Conservation (phyloP, 1,139 yeast genomes). For the Nakaseomyces bracarensis region DNA sequence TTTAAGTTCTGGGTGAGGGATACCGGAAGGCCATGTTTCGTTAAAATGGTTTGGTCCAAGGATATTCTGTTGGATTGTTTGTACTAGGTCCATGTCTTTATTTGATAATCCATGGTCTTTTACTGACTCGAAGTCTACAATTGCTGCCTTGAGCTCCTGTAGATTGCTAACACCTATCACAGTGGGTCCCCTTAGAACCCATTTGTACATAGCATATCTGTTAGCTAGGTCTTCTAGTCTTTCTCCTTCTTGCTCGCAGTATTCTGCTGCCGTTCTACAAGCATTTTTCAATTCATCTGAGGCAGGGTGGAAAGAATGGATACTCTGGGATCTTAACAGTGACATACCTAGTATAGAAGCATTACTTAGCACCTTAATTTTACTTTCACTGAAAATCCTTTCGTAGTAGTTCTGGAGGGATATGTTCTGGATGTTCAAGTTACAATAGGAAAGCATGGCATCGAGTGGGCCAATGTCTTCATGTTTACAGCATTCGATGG, state of each 20-base stretch:
- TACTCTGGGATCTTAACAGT: conserved; percentile 54
- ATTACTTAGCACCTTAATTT: conserved; percentile 52
- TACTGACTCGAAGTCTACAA: conserved; percentile 50
- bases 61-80: conserved; percentile 39
- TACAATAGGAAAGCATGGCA: conserved; percentile 68
- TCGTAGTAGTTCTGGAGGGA: conserved; percentile 42
- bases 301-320: conserved; percentile 80
- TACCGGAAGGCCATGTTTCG: conserved; percentile 62
- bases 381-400: conserved; percentile 45
- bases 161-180: conserved; percentile 68
- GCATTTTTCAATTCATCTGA: conserved; percentile 45
- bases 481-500: conserved; percentile 36
- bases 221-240: conserved; percentile 80
- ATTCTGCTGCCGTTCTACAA: conserved; percentile 47
- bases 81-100: conserved; percentile 39
- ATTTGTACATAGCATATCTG: conserved; percentile 58
- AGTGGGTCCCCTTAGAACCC: conserved; percentile 48
- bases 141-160: conserved; percentile 55
- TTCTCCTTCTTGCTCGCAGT: conserved; percentile 36
- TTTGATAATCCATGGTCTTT: conserved; percentile 33
- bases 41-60: conserved; percentile 46
- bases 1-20: conserved; percentile 6
- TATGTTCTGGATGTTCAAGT: conserved; percentile 79
- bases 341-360: conserved; percentile 92
- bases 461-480: conserved; percentile 47